phyloP scores from a whole-genome alignment of 495 filamentous ascomycete species.

The Penicillium mononematosum region DNA sequence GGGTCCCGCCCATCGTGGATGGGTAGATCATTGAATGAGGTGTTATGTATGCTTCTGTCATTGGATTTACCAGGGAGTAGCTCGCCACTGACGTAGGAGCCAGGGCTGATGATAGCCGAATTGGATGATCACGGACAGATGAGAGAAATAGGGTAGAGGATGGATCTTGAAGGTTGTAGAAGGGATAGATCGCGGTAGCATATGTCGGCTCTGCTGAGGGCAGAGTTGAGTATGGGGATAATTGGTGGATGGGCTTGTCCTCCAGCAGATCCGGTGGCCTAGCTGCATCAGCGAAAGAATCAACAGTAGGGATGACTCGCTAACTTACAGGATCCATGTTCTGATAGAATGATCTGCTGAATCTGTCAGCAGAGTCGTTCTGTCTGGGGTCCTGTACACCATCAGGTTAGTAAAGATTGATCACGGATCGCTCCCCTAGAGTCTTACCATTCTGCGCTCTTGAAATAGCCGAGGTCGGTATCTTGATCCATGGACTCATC shows the following conservation, averaged over 20 bases:
- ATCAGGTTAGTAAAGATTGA: not conserved
- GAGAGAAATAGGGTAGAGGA: slow-evolving; percentile 67
- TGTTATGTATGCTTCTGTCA: slow-evolving; percentile 76
- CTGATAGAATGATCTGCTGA: slow-evolving; percentile 65
- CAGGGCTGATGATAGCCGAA: slow-evolving; percentile 66
- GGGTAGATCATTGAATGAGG: slow-evolving; percentile 73
- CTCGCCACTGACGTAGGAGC: slow-evolving; percentile 48
- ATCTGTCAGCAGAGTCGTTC: slow-evolving; percentile 75
- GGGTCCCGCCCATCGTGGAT: slow-evolving; percentile 49
- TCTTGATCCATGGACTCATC: not conserved
- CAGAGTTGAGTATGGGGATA: slow-evolving; percentile 62
- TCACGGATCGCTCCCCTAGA: not conserved
- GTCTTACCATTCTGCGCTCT: slow-evolving; percentile 58
- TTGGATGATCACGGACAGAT: slow-evolving; percentile 67
- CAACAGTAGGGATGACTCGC: not conserved
- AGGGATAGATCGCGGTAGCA: slow-evolving; percentile 69
- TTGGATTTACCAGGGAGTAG: slow-evolving; percentile 70
- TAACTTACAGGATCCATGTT: slow-evolving; percentile 64
- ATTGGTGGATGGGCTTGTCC: slow-evolving; percentile 42
- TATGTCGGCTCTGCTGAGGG: slow-evolving; percentile 67
- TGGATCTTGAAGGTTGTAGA: slow-evolving; percentile 63
- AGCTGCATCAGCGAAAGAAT: slow-evolving; percentile 13
- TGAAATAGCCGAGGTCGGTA: slow-evolving; percentile 50
- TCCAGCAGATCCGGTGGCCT: slow-evolving; percentile 69
- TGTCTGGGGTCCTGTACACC: slow-evolving; percentile 66